phyloP scores from a whole-genome alignment of 2,329 filamentous ascomycete species.

The Bimuria novae-zelandiae region DNA sequence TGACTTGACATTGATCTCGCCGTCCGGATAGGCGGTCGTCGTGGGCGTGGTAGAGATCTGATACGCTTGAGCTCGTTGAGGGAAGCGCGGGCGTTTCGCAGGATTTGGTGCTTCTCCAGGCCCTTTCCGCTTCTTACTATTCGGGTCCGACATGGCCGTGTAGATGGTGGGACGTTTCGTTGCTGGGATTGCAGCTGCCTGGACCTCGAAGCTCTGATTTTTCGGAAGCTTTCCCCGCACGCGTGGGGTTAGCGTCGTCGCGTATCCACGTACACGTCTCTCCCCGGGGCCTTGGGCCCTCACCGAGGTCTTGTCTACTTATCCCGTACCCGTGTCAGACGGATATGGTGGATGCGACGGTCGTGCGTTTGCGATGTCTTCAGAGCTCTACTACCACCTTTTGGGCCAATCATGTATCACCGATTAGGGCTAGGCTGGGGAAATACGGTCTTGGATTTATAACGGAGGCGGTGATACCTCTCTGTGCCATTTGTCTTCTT shows the following conservation, averaged over 20 bases:
- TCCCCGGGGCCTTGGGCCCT: not conserved
- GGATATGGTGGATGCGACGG: too few species aligned
- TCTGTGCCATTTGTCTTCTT: too few species aligned
- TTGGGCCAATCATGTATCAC: too few species aligned
- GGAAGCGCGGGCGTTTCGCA: conserved; percentile 34
- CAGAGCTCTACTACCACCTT: too few species aligned
- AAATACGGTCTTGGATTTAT: too few species aligned
- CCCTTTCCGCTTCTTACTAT: conserved; percentile 24
- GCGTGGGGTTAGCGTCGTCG: conserved; percentile 12
- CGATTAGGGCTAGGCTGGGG: too few species aligned
- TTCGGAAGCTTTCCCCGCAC: conserved; percentile 5
- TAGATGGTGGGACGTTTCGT: not conserved
- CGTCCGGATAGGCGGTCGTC: conserved; percentile 63
- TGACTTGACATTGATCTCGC: conserved; percentile 80
- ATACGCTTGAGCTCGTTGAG: conserved; percentile 25
- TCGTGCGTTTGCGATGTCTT: too few species aligned
- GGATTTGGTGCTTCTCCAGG: not conserved
- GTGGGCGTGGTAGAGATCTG: conserved; percentile 37
- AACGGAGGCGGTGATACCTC: too few species aligned
- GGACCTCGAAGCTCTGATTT: not conserved
- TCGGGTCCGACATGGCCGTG: conserved; percentile 17
- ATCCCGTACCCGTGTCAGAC: not conserved
- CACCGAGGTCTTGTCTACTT: not conserved
- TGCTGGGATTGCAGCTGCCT: not conserved
- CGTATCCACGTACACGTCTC: conserved; percentile 8